A percentile compares a stretch with the other conserved stretches of the same genome.
These are phyloP conservation scores for Malassezia psittaci DNA, from an alignment of 1,284 basidiomycete species.

Conservation along the genomic window DNA sequence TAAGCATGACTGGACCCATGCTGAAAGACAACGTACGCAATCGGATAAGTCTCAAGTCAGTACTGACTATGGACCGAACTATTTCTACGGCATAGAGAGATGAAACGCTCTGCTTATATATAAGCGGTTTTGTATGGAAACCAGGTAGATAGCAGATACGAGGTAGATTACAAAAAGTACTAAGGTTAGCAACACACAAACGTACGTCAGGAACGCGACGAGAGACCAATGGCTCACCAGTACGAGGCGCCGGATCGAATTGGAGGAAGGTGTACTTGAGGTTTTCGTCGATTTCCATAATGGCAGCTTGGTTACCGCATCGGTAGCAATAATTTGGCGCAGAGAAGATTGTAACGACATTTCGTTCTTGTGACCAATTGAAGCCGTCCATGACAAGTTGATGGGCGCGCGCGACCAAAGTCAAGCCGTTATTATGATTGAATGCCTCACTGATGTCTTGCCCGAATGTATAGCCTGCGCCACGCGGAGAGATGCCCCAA, in stretches of 20 bases:
- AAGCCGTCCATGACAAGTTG: constrained; percentile 88
- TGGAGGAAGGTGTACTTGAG: constrained; percentile 90
- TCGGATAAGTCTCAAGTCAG: too few relatives aligned
- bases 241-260: constrained; percentile 96
- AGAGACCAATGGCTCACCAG: constrained; percentile 94
- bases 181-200: neutral
- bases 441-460: constrained; percentile 97
- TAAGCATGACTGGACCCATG: neutral
- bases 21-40: neutral
- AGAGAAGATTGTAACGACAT: constrained; percentile 99
- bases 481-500: constrained; percentile 97
- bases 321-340: constrained; percentile 84
- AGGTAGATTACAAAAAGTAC: constrained; percentile 14
- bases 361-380: constrained; percentile 97
- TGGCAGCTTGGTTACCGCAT: constrained; percentile 98
- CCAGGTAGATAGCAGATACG: neutral
- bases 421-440: constrained; percentile 98
- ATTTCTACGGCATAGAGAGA: neutral
- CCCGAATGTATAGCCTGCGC: constrained; percentile 97
- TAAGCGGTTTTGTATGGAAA: too few relatives aligned
- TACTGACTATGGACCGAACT: neutral
- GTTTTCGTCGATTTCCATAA: constrained; percentile 99
- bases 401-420: constrained; percentile 59
- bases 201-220: constrained; percentile 80
- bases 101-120: too few relatives aligned